These are phyloP conservation scores for Piromyces finnis DNA, from an alignment of 192 early-diverging fungal species.

Conservation along the genomic window DNA sequence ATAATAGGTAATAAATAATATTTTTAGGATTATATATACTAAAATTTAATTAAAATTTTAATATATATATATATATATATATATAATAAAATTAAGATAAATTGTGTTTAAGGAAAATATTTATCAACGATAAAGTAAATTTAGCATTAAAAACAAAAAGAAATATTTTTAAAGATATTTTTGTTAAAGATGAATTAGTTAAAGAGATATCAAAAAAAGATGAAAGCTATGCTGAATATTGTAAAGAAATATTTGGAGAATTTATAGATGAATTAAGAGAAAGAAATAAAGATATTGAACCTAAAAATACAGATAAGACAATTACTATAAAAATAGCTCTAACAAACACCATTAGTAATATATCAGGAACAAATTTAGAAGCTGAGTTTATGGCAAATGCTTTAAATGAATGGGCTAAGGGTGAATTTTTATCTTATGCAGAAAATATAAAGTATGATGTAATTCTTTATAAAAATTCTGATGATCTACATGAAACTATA, in stretches of 20 bases:
- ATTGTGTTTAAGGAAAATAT: too few relatives aligned
- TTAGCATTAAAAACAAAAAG: too few relatives aligned
- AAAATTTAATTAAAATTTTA: too few relatives aligned
- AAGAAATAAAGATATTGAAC: not conserved
- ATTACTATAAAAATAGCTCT: not conserved
- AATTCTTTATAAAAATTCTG: not conserved
- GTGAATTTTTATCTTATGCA: not conserved
- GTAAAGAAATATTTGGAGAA: not conserved
- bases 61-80: too few relatives aligned
- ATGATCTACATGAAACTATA: not conserved
- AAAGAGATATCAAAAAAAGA: not conserved
- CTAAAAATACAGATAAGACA: not conserved
- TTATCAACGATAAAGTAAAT: too few relatives aligned
- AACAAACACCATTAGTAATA: not conserved
- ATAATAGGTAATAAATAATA: too few relatives aligned
- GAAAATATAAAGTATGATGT: not conserved
- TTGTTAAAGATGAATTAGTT: too few relatives aligned
- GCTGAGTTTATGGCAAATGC: not conserved
- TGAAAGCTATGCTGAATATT: not conserved
- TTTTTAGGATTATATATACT: too few relatives aligned
- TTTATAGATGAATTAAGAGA: not conserved
- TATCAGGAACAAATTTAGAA: not conserved
- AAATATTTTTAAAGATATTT: too few relatives aligned
- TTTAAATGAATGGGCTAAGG: not conserved
- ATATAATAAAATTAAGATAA: too few relatives aligned